A percentile compares a stretch with the other conserved stretches of the same genome.
phyloP scores from a whole-genome alignment of 2,329 filamentous ascomycete species.

The Neoscytalidium dimidiatum region DNA sequence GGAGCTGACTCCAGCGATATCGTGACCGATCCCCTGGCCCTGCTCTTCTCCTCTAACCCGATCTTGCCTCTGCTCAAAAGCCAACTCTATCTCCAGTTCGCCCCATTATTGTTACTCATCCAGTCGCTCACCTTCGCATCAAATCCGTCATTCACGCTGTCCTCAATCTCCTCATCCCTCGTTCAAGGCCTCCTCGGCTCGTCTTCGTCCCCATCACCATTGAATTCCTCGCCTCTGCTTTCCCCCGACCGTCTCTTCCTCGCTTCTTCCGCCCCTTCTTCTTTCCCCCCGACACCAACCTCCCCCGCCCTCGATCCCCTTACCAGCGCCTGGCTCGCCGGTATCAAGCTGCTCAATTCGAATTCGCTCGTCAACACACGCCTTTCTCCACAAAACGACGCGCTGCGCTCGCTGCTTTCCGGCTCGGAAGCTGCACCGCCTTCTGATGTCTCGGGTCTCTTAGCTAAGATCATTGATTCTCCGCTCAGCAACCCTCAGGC shows the following conservation, averaged over 20 bases:
- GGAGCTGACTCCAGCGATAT: background rate
- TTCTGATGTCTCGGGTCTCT: background rate
- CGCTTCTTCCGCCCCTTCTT: background rate
- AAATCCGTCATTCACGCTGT: background rate
- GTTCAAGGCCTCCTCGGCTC: background rate
- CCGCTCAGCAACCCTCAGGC: background rate
- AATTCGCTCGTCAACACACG: background rate
- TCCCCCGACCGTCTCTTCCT: background rate
- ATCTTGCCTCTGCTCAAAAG: background rate
- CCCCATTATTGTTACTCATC: background rate
- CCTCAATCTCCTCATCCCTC: background rate
- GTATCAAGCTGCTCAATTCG: background rate
- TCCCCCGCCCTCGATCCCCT: background rate
- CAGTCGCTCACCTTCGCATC: background rate
- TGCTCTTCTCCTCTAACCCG: background rate
- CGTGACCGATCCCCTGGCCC: background rate
- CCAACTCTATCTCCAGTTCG: background rate
- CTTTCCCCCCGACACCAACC: background rate
- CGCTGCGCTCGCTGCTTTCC: background rate
- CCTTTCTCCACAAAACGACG: background rate
- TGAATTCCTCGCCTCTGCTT: background rate
- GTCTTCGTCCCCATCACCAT: background rate
- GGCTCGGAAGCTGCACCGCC: background rate
- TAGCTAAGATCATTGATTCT: background rate
- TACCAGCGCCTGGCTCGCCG: background rate